Conservation (phyloP, 176 grass and related monocot species). For the Miscanthus lutarioriparius region DNA sequence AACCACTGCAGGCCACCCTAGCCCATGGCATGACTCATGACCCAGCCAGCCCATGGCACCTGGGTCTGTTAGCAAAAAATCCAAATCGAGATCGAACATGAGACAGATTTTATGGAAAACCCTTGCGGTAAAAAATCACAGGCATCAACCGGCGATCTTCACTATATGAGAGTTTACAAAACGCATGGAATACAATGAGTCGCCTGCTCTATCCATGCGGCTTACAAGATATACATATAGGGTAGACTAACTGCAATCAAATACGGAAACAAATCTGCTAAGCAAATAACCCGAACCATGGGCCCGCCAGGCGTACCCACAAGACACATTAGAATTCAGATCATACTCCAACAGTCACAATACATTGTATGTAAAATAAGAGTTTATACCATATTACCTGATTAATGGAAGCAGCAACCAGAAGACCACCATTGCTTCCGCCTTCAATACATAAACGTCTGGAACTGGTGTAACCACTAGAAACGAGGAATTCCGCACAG, state of each 20-base stretch:
- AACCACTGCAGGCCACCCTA: not conserved
- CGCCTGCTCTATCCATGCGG: not conserved
- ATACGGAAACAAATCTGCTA: not conserved
- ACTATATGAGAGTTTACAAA: not conserved
- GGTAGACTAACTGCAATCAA: not conserved
- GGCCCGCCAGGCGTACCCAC: not conserved
- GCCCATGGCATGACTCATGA: not conserved
- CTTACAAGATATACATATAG: not conserved
- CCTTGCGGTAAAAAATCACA: not conserved
- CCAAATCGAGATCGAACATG: not conserved
- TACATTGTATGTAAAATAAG: conserved; percentile 9
- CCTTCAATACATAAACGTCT: conserved; percentile 88
- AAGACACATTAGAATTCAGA: not conserved
- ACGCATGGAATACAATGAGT: not conserved
- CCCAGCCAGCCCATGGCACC: not conserved
- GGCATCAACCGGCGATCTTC: not conserved
- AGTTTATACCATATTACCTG: conserved; percentile 59
- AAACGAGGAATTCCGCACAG: conserved; percentile 75
- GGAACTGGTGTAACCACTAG: conserved; percentile 64
- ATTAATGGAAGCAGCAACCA: conserved; percentile 92
- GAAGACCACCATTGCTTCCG: conserved; percentile 92
- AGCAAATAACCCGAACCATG: not conserved
- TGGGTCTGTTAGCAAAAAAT: not conserved
- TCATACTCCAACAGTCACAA: not conserved
- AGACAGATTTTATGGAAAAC: not conserved